Conservation (phyloP, 371 early-diverging fungal genomes). For the Blastocladiella emersonii region DNA sequence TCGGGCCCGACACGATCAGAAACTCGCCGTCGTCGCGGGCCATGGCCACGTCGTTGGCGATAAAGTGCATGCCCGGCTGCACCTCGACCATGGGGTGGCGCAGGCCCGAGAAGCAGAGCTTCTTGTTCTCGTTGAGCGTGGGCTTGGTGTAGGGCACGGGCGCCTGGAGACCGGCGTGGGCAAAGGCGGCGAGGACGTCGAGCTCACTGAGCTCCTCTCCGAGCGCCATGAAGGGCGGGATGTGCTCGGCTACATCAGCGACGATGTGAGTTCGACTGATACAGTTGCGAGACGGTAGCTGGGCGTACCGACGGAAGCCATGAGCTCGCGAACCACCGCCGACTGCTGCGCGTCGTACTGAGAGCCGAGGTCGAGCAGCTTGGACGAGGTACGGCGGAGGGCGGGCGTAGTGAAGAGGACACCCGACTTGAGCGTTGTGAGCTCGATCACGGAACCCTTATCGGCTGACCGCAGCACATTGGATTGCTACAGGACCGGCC, state of each 20-base stretch:
- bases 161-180: slow-evolving; percentile 69
- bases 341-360: slow-evolving; percentile 56
- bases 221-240: slow-evolving; percentile 58
- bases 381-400: slow-evolving; percentile 41
- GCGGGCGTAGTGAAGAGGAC: slow-evolving; percentile 66
- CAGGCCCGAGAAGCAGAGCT: background rate
- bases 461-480: slow-evolving; percentile 43
- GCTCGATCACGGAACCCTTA: slow-evolving; percentile 60
- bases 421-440: slow-evolving; percentile 80
- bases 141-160: slow-evolving; percentile 77
- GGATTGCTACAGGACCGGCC: slow-evolving; percentile 34
- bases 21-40: slow-evolving; percentile 48
- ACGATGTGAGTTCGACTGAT: too few species aligned
- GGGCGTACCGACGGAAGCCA: slow-evolving; percentile 49
- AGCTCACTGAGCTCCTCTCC: slow-evolving; percentile 64
- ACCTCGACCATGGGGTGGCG: slow-evolving; percentile 93
- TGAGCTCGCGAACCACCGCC: slow-evolving; percentile 67
- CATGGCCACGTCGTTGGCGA: slow-evolving; percentile 80
- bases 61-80: slow-evolving; percentile 81
- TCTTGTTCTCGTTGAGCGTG: slow-evolving; percentile 35
- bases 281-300: too few species aligned
- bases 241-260: slow-evolving; percentile 46
- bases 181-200: slow-evolving; percentile 75
- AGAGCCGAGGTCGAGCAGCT: slow-evolving; percentile 30
- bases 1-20: slow-evolving; percentile 62